These are phyloP conservation scores for Sugiyamaella smithiae DNA, from an alignment of 805 yeast species.

Conservation along the genomic window DNA sequence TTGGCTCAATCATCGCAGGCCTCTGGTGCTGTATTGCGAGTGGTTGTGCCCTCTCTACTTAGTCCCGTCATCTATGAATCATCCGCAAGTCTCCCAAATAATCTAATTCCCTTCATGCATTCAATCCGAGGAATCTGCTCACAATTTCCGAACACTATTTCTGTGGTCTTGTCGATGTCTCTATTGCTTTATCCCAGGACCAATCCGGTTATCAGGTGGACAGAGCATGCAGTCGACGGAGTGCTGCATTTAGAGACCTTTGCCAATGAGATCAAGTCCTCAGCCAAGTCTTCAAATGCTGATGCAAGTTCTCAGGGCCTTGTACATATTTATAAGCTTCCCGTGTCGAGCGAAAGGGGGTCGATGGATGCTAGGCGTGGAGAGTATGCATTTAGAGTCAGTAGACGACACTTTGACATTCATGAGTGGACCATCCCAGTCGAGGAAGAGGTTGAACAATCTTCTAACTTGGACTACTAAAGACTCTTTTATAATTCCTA, in stretches of 20 bases:
- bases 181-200: slow-evolving; percentile 63
- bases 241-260: slow-evolving; percentile 79
- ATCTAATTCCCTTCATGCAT: slow-evolving; percentile 59
- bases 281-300: not conserved
- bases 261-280: slow-evolving; percentile 52
- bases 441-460: slow-evolving; percentile 54
- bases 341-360: slow-evolving; percentile 72
- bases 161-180: slow-evolving; percentile 55
- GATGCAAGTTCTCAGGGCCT: slow-evolving; percentile 59
- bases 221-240: slow-evolving; percentile 63
- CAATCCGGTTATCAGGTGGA: slow-evolving; percentile 44
- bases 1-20: not conserved
- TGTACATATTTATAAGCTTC: slow-evolving; percentile 69
- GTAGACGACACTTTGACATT: slow-evolving; percentile 77
- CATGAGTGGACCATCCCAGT: slow-evolving; percentile 98
- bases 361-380: slow-evolving; percentile 69
- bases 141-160: slow-evolving; percentile 44
- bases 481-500: no score
- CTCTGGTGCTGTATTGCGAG: slow-evolving; percentile 50
- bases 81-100: slow-evolving; percentile 42
- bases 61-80: slow-evolving; percentile 75
- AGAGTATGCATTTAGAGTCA: slow-evolving; percentile 84
- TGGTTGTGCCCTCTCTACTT: slow-evolving; percentile 72
- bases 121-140: slow-evolving; percentile 54
- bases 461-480: not conserved